A percentile compares a stretch with the other conserved stretches of the same genome.
Evolutionary conservation across 139 green algal species (phyloP).

Genomic region (Chlamydomonas sp.): DNA sequence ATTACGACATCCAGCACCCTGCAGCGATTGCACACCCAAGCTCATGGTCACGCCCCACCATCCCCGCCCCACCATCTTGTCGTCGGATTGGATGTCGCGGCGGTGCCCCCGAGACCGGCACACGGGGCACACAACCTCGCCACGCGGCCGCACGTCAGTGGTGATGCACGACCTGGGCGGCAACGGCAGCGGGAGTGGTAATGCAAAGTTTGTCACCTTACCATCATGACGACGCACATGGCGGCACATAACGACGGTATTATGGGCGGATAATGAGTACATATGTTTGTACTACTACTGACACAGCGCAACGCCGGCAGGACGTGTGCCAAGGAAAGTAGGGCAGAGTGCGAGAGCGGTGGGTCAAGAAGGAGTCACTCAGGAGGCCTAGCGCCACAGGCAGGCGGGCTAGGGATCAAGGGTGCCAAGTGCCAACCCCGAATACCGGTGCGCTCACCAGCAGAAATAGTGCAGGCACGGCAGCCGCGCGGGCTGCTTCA

Average conservation of each 20-base stretch:
- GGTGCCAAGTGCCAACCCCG: background rate
- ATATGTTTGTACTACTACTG: background rate
- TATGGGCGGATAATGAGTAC: background rate
- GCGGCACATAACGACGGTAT: too few species aligned
- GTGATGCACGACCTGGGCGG: constrained; percentile 2
- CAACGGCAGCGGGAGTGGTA: background rate
- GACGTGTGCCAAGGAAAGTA: background rate
- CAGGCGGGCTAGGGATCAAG: too few species aligned
- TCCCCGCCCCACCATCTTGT: constrained; percentile 26
- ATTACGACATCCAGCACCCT: too few species aligned
- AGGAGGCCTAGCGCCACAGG: too few species aligned
- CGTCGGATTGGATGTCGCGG: constrained; percentile 42
- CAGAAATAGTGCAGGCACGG: constrained; percentile 67
- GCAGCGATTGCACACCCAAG: too few species aligned
- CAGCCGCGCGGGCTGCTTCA: constrained; percentile 49
- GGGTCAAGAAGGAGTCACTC: too few species aligned
- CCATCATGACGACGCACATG: background rate
- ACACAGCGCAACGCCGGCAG: background rate
- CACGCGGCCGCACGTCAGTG: background rate
- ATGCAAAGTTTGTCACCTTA: background rate
- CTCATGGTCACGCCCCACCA: background rate
- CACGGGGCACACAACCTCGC: constrained; percentile 40
- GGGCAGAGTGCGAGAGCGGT: background rate
- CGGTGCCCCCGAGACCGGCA: constrained; percentile 43
- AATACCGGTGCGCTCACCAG: constrained; percentile 28